Evolutionary conservation across 192 early-diverging fungal species (phyloP).

Genomic region (Podila epigama): DNA sequence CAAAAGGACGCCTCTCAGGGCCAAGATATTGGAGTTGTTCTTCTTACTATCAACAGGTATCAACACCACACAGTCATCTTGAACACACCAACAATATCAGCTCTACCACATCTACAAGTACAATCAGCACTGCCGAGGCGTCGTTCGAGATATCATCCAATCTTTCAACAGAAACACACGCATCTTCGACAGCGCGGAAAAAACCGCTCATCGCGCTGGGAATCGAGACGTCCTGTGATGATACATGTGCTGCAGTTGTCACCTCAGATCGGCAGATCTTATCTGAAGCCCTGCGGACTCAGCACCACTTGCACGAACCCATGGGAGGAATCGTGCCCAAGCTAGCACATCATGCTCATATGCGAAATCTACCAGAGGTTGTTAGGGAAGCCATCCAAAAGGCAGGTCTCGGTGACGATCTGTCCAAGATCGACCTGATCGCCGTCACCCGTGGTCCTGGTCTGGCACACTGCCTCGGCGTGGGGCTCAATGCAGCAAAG

Average conservation of each 20-base stretch:
- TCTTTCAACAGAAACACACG: background rate
- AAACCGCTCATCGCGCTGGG: constrained; percentile 62
- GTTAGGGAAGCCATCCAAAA: constrained; percentile 65
- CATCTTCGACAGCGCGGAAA: background rate
- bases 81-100: too few species aligned
- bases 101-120: too few species aligned
- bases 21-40: too few species aligned
- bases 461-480: constrained; percentile 69
- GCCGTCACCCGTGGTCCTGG: constrained; percentile 84
- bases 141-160: too few species aligned
- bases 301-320: constrained; percentile 71
- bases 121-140: too few species aligned
- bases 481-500: constrained; percentile 76
- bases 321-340: constrained; percentile 81
- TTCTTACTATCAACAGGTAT: background rate
- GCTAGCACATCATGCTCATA: constrained; percentile 70
- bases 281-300: constrained; percentile 65
- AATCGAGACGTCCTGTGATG: constrained; percentile 83
- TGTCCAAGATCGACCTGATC: constrained; percentile 65
- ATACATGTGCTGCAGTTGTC: constrained; percentile 79
- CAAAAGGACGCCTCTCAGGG: too few species aligned
- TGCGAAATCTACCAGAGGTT: constrained; percentile 66
- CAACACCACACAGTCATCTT: background rate
- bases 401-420: constrained; percentile 53
- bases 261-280: constrained; percentile 69